These are phyloP conservation scores for Colletotrichum tabaci DNA, from an alignment of 2,329 filamentous ascomycete species.

Conservation along the genomic window DNA sequence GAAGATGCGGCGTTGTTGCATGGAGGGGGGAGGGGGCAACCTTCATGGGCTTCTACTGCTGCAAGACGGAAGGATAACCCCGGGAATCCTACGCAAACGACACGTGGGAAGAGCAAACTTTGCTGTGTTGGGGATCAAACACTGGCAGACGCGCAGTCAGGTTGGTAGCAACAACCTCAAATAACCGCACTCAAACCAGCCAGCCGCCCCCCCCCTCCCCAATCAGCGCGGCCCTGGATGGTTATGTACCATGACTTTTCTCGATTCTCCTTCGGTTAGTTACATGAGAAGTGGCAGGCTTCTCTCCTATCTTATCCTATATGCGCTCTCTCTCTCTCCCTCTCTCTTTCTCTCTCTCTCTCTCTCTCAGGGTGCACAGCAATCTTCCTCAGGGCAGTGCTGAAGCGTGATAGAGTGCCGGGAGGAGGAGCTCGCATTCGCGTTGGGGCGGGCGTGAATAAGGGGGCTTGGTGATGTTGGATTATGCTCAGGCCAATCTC, in stretches of 20 bases:
- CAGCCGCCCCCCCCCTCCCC: background rate
- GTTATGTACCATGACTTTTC: background rate
- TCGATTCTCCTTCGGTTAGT: background rate
- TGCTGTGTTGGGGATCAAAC: constrained; percentile 14
- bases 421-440: constrained; percentile 5
- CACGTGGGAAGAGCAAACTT: background rate
- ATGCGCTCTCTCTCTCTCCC: too few species aligned
- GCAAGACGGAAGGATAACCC: background rate
- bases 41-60: background rate
- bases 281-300: too few species aligned
- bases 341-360: too few species aligned
- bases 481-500: constrained; percentile 8
- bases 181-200: too few species aligned
- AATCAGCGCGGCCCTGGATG: constrained; percentile 16
- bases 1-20: background rate
- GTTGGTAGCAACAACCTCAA: background rate
- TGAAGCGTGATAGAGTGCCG: background rate
- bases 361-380: background rate
- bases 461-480: background rate
- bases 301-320: too few species aligned
- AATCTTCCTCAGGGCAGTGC: constrained; percentile 1
- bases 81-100: constrained; percentile 3
- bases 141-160: background rate
- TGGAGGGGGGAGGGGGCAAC: background rate
- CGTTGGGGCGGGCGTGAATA: background rate